Evolutionary conservation across 2,329 filamentous ascomycete species (phyloP), one percentile per base, ranked within the genome.

Genomic region (Colletotrichum sp.): DNA sequence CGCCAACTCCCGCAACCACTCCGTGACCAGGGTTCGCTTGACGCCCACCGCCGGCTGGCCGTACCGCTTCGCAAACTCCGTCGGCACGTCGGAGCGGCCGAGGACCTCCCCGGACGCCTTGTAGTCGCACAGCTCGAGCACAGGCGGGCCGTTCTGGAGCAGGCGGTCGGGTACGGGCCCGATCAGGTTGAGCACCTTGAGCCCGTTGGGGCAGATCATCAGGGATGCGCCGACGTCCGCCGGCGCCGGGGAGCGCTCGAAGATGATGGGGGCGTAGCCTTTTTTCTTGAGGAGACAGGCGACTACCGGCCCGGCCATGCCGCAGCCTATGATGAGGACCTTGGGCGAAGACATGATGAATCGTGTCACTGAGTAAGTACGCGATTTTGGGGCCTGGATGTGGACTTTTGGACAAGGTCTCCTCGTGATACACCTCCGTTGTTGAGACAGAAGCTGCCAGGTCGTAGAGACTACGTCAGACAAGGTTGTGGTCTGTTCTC

Each of bases 141-240:
- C 55, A 3, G 79, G 79, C 8, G 72, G 60, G 15, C 70, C 70
- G 70, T 72, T 72, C 32, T 68, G 34, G 6, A 72, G 52, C 5
- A 72, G 28, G n/a, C 8, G 3, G n/a, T 72, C 52, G 8, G 63
- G 52, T 1, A 68, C 15, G 15, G 63, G 67, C 6, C 80, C 79
- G 24, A 81, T 70, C 8, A 81, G 66, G 28, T 78, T 57, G 24
- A 81, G 72, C 9, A 81, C 79, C 65, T 81, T 81, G 6, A 72
- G 24, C 65, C 80, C 80, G 60, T 81, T 81, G 1, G 80, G 78
- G 69, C 78, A 79, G 12, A 81, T 71, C 80, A 81, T 80, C 28
- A 81, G 52, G 7, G 80, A 81, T 3, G 80, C 79, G 3, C 80
- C 80, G 5, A 77, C 79, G 71, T 79, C 80, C 16, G 78, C 79